Evolutionary conservation across 768 basidiomycete genomes (phyloP), one percentile per base, ranked within the genome.

Genomic region (Hemileccinum rubropunctum): DNA sequence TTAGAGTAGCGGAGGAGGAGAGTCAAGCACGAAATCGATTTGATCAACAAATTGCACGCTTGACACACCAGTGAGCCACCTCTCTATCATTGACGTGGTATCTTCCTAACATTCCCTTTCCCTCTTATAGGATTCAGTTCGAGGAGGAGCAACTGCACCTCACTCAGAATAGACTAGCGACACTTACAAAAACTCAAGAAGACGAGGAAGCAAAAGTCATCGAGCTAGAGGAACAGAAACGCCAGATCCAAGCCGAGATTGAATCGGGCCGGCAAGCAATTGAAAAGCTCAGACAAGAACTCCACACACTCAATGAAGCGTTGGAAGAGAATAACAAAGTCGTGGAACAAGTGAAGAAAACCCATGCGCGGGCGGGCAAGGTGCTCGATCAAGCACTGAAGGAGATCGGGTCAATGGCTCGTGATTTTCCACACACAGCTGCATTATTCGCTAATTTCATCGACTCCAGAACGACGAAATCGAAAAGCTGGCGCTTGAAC

Each of bases 1-100:
- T 98, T 27, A 89, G 86, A 66, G 80, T 90, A 20, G 91, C 90
- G 0, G 86, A 93, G 67, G 89, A 90, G 59, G 92, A 93, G 66
- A 89, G 82, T 61, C 90, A 89, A 58, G 89, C 88, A 8, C 73
- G 90, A 50, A 70, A 94, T 56, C 79, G 86, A 41, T 95, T 83
- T 57, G 86, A 93, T 56, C 88, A 84, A 5, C 92, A 95, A 65
- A 88, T 95, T 51, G 86, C 88, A 0, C 78, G 95, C 9, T 72
- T 98, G 49, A 83, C 79, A 2, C 90, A 95, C 69, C 88, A 91
- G 94, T 93, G 64, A 37, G 58, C 10, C 48, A 83, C 21, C 42
- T 17, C 27, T n/a, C 2, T 32, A 4, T 47, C 21, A 47, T 41
- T 26, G n/a, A 36, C 8, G 15, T 13, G 42, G 9, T 14, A 15